phyloP scores from a whole-genome alignment of 306 rosid genomes.

The Prunus campanulata region DNA sequence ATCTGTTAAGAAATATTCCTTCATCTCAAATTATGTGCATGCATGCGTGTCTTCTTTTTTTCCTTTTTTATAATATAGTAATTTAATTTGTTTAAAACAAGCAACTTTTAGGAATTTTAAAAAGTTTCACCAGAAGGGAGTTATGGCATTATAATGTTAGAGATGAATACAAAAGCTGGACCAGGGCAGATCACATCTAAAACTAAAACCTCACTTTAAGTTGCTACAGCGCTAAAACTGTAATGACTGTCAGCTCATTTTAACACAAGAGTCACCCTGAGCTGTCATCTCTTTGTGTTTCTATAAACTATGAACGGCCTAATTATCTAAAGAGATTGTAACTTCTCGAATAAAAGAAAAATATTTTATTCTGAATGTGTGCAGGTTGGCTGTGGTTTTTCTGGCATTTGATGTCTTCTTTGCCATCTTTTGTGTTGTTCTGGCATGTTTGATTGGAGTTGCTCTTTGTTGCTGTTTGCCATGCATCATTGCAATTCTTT shows the following conservation, averaged over 20 bases:
- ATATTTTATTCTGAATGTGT: conserved; percentile 36
- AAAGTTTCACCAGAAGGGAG: neutral
- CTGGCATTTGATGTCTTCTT: conserved; percentile 95
- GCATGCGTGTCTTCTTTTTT: neutral
- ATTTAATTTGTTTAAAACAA: neutral
- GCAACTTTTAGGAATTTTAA: neutral
- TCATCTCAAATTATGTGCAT: neutral
- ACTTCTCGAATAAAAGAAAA: conserved; percentile 5
- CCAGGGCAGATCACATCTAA: neutral
- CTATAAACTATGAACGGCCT: neutral
- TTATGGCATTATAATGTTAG: neutral
- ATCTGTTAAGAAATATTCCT: neutral
- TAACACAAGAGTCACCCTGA: neutral
- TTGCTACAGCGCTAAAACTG: neutral
- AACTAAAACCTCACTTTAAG: neutral
- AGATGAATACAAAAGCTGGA: neutral
- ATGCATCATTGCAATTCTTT: conserved; percentile 94
- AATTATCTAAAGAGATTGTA: neutral
- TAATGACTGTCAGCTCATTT: neutral
- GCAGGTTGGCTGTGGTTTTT: conserved; percentile 95
- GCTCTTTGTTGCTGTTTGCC: conserved; percentile 99
- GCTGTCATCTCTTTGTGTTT: neutral
- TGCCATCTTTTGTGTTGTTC: conserved; percentile 94
- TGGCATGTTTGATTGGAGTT: conserved; percentile 96
- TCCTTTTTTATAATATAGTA: neutral